Evolutionary conservation across 768 basidiomycete genomes (phyloP).

Genomic region (Clitopilus hobsonii): DNA sequence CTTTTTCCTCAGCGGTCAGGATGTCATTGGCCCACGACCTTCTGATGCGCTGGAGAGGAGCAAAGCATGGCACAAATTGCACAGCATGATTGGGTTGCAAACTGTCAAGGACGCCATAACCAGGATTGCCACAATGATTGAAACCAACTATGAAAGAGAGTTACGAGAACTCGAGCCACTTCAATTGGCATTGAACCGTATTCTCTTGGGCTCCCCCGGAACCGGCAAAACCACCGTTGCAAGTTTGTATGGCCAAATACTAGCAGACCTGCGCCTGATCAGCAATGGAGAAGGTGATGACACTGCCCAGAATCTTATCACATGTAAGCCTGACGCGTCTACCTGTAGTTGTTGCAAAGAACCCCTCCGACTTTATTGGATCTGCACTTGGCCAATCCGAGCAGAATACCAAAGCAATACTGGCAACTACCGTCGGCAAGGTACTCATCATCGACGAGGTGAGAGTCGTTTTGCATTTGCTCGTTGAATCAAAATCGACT

Average conservation of each 20-base stretch:
- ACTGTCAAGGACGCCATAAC: slow-evolving; percentile 52
- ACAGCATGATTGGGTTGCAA: slow-evolving; percentile 48
- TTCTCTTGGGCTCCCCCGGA: slow-evolving; percentile 65
- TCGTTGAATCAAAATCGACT: background rate
- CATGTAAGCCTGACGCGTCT: background rate
- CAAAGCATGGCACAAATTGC: slow-evolving; percentile 46
- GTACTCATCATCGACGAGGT: slow-evolving; percentile 72
- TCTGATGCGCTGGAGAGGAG: slow-evolving; percentile 40
- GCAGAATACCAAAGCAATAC: slow-evolving; percentile 57
- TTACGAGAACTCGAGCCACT: slow-evolving; percentile 49
- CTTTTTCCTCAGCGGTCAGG: slow-evolving; percentile 45
- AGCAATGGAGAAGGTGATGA: slow-evolving; percentile 65
- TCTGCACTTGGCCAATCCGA: slow-evolving; percentile 55
- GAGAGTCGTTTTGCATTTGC: slow-evolving; percentile 3
- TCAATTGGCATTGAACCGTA: slow-evolving; percentile 54
- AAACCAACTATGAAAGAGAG: slow-evolving; percentile 58
- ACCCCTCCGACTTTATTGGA: slow-evolving; percentile 68
- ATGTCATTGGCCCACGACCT: slow-evolving; percentile 65
- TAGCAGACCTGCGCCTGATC: slow-evolving; percentile 58
- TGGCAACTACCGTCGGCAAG: slow-evolving; percentile 55
- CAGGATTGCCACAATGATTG: slow-evolving; percentile 39
- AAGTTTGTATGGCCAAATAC: slow-evolving; percentile 58
- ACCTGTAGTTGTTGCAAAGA: slow-evolving; percentile 54
- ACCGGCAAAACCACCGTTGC: slow-evolving; percentile 73
- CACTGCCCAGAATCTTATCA: background rate